Evolutionary conservation across 2,329 filamentous ascomycete genomes (phyloP), one percentile per base, ranked within the genome.

Genomic region (Epichloe sp.): DNA sequence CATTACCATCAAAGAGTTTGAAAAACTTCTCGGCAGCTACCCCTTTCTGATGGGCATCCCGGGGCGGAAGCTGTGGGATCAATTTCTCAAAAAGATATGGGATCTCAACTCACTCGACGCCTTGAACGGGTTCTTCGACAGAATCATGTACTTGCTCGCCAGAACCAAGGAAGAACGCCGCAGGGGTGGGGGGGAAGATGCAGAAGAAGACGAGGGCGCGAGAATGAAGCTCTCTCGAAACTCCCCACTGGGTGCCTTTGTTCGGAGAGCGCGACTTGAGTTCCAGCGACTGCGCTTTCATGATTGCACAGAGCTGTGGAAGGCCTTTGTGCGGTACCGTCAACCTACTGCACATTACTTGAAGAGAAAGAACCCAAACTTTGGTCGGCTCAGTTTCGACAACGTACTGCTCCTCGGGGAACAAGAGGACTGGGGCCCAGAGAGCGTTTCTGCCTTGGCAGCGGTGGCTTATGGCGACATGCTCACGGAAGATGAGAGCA

Each of bases 1-100:
- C 44, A 67, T 77, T 40, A 72, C 72, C 50, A 75, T 83, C 56
- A 69, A 75, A 40, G 71, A 79, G 55, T 83, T 84, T 55, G 79
- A 83, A 63, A 71, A 70, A 50, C 67, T 81, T n/a, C 72, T 83
- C 15, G 62, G 65, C 19, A 68, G 72, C 31, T 73, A 77, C 56
- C 70, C 74, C 5, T 73, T 78, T 31, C 65, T 75, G 26, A 70
- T 73, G 58, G 74, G 75, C 38, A 70, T 88, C 52, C 85, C 88
- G 0, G 88, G 88, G 3, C 78, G 86, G 46, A 84, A 79, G n/a
- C 69, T 96, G n/a, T 93, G 90, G 81, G 89, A 97, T 62, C 71
- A 85, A 2, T 87, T 96, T 52, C 75, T 97, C 12, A 78, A 80
- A 84, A 84, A 82, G 55, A 71, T 97, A 23, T 97, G 93, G 91